A percentile compares a stretch with the other conserved stretches of the same genome.
phyloP scores from a whole-genome alignment of 2,329 filamentous ascomycete genomes.

The Calycina herbarum region DNA sequence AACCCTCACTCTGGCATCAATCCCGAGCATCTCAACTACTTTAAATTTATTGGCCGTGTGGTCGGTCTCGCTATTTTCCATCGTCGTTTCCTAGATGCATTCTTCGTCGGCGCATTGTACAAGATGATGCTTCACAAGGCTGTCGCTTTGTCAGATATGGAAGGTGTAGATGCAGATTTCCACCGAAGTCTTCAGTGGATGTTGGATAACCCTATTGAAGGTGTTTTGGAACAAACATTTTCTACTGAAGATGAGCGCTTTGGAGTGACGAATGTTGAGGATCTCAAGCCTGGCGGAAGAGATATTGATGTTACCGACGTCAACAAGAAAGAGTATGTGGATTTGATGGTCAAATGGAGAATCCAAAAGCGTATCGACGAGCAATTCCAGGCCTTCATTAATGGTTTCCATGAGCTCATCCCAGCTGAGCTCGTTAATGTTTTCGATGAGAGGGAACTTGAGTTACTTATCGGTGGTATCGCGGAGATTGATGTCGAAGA shows the following conservation, averaged over 20 bases:
- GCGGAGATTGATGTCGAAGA: conserved; percentile 99
- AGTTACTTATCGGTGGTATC: conserved; percentile 95
- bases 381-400: conserved; percentile 97
- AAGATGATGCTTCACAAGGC: conserved; percentile 98
- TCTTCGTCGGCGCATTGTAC: conserved; percentile 98
- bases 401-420: conserved; percentile 96
- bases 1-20: conserved; percentile 99
- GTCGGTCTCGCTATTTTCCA: conserved; percentile 98
- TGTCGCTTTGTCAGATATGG: conserved; percentile 92
- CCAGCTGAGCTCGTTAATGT: conserved; percentile 96
- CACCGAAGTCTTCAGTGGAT: conserved; percentile 97
- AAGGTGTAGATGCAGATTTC: conserved; percentile 97
- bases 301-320: conserved; percentile 97
- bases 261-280: conserved; percentile 89
- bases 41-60: conserved; percentile 98
- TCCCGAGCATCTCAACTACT: conserved; percentile 98
- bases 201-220: conserved; percentile 95
- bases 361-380: conserved; percentile 98
- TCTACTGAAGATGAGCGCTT: conserved; percentile 97
- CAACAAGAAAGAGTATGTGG: conserved; percentile 98
- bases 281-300: conserved; percentile 85
- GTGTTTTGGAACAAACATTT: conserved; percentile 92
- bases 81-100: conserved; percentile 92
- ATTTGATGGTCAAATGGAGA: conserved; percentile 98
- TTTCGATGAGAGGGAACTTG: conserved; percentile 95